These are phyloP conservation scores for Wickerhamomyces sp. DNA, from an alignment of 1,139 yeast species.

Conservation along the genomic window DNA sequence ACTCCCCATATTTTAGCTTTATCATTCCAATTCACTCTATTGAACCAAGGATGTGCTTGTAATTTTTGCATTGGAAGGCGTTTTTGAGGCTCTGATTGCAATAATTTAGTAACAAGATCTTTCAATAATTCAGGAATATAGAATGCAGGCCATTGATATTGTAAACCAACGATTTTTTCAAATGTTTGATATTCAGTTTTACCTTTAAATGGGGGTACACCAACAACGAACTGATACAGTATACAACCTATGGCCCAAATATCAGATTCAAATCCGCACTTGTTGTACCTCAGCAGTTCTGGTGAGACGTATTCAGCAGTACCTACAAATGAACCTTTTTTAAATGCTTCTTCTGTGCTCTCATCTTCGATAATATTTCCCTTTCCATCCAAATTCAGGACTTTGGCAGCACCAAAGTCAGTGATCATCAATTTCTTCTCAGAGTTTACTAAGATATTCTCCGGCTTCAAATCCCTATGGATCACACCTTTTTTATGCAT, in stretches of 20 bases:
- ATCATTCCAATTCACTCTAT: conserved; percentile 60
- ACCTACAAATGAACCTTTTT: conserved; percentile 66
- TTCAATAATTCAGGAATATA: conserved; percentile 42
- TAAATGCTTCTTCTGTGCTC: conserved; percentile 10
- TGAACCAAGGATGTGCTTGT: conserved; percentile 72
- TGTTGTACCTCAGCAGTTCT: conserved; percentile 61
- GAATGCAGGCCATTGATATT: conserved; percentile 53
- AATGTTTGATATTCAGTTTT: conserved; percentile 71
- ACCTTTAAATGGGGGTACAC: conserved; percentile 78
- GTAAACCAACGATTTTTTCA: conserved; percentile 59
- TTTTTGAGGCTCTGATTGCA: conserved; percentile 57
- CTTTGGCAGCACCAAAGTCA: conserved; percentile 77
- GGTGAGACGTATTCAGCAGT: conserved; percentile 90
- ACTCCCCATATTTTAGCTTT: conserved; percentile 62
- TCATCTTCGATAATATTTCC: conserved; percentile 20
- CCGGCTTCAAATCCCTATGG: conserved; percentile 80
- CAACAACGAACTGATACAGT: conserved; percentile 69
- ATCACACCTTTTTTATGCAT: conserved; percentile 75
- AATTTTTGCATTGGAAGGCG: conserved; percentile 63
- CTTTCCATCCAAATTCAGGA: conserved; percentile 39
- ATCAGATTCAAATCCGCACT: conserved; percentile 73
- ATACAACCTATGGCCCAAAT: conserved; percentile 84
- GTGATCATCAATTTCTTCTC: conserved; percentile 68
- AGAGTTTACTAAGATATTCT: conserved; percentile 62
- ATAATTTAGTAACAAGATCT: conserved; percentile 49